Evolutionary conservation across 306 rosid species (phyloP), one percentile per base, ranked within the genome.

Genomic region (Senna tora): DNA sequence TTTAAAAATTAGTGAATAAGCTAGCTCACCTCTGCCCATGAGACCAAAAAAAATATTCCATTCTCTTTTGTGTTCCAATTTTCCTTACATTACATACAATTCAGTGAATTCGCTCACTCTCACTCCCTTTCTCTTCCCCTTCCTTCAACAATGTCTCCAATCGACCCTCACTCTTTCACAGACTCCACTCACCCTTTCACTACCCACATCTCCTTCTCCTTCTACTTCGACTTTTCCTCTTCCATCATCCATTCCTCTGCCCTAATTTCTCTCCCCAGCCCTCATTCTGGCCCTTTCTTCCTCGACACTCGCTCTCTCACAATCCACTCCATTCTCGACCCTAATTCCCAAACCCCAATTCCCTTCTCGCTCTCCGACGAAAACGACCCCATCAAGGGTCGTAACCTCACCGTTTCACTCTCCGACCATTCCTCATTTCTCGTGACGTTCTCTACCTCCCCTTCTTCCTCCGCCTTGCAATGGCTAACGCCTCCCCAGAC

Each of bases 151-250:
- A 93, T 94, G 99, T 95, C 95, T 22, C 87, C 90, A 0, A 14
- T 94, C 5, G 99, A 94, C 28, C 99, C 99, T 5, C 99, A 91
- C 84, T 94, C 99, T 0, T 94, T 82, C 86, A 84, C 97, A 0
- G 93, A 94, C 51, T 86, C 93, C 0, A 41, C 84, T 7, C 84
- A 94, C 51, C 80, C 97, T 7, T 56, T 73, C 30, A 83, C 90
- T 0, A 67, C 77, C 7, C 84, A 88, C 85, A 57, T 87, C 30
- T 75, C 95, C 2, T 89, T 91, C 19, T 73, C 89, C 2, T 82
- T 94, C 11, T 89, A 73, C 86, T 52, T 94, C 13, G 97, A 94
- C 70, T 91, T 94, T 79, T 5, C 89, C 0, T 39, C 90, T 13
- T 81, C 92, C 59, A 73, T 25, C 74, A 84, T 94, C 63, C 90